Conservation (phyloP, 768 basidiomycete genomes). For the Tephrocybe sp. region DNA sequence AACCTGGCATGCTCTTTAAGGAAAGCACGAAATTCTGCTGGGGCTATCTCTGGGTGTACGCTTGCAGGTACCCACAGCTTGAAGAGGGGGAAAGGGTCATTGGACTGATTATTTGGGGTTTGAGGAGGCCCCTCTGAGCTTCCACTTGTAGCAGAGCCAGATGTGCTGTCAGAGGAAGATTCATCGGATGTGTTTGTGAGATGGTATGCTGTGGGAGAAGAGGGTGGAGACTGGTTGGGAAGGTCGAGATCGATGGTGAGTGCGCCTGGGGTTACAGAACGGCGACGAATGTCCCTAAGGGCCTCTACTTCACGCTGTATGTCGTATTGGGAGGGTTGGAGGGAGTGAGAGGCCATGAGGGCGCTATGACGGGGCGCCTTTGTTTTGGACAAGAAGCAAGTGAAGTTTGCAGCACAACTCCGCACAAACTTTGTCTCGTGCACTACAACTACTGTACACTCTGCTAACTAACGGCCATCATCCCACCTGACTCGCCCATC, state of each 20-base stretch:
- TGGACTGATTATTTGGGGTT: slow-evolving; percentile 39
- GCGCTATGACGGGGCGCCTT: slow-evolving; percentile 1
- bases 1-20: slow-evolving; percentile 87
- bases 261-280: slow-evolving; percentile 81
- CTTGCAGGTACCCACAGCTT: slow-evolving; percentile 89
- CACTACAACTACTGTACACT: not conserved
- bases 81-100: slow-evolving; percentile 89
- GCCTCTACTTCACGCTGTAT: slow-evolving; percentile 87
- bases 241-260: slow-evolving; percentile 91
- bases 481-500: not conserved
- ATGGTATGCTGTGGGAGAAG: slow-evolving; percentile 59
- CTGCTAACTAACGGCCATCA: not conserved
- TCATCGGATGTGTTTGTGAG: slow-evolving; percentile 25
- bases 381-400: slow-evolving; percentile 10
- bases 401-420: slow-evolving; percentile 26
- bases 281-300: slow-evolving; percentile 77
- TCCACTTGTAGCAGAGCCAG: slow-evolving; percentile 21
- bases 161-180: slow-evolving; percentile 23
- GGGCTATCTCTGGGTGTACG: slow-evolving; percentile 96
- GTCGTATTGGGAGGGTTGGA: slow-evolving; percentile 82
- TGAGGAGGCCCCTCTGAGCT: slow-evolving; percentile 21
- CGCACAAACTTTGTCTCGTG: slow-evolving; percentile 20
- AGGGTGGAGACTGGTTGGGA: slow-evolving; percentile 64
- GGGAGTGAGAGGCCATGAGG: slow-evolving; percentile 39
- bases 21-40: slow-evolving; percentile 92